Evolutionary conservation across 306 rosid species (phyloP).

Genomic region (Vigna angularis): DNA sequence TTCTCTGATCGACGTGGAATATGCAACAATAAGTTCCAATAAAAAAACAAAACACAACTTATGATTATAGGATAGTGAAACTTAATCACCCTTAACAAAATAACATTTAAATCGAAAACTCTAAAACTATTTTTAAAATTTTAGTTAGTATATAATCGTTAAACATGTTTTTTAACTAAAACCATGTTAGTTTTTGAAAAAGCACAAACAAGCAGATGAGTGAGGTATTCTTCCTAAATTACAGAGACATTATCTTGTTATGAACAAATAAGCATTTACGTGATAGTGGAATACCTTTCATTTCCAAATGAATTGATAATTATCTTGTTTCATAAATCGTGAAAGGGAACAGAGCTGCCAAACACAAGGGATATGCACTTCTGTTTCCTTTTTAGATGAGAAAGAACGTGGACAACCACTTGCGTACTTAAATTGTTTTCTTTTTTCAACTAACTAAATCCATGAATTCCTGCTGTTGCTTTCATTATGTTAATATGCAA

Average conservation of each 20-base stretch:
- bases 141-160: too few relatives aligned
- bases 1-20: too few relatives aligned
- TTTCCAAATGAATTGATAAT: conserved; percentile 10
- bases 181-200: too few relatives aligned
- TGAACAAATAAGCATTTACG: neutral
- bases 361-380: conserved; percentile 26
- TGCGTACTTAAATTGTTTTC: conserved; percentile 32
- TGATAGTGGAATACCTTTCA: neutral
- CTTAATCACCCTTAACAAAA: too few relatives aligned
- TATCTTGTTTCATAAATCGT: conserved; percentile 15
- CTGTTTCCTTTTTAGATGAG: conserved; percentile 6
- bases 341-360: conserved; percentile 24
- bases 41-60: too few relatives aligned
- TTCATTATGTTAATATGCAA: conserved; percentile 3
- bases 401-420: conserved; percentile 15
- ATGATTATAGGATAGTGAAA: too few relatives aligned
- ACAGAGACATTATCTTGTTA: neutral
- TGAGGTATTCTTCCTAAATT: neutral
- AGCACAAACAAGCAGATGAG: neutral
- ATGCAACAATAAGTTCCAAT: too few relatives aligned
- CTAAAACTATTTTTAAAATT: too few relatives aligned
- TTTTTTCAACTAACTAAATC: neutral
- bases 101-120: too few relatives aligned
- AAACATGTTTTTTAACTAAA: too few relatives aligned
- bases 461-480: neutral